Evolutionary conservation across 257 asterid species (phyloP), one percentile per base, ranked within the genome.

Genomic region (Solanum habrochaites): DNA sequence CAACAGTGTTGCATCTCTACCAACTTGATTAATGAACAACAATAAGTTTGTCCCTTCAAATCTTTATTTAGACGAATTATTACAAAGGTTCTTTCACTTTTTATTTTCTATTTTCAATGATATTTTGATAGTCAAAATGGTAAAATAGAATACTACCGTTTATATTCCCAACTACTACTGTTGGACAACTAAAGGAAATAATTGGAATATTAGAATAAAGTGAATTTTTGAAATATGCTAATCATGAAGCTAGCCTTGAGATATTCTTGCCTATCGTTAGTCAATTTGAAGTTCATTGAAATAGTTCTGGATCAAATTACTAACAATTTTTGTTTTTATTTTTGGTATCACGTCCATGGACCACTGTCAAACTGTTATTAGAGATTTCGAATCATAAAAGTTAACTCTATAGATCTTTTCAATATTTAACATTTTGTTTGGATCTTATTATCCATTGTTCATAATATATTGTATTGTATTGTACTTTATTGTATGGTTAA

Each of bases 141-240:
- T 23, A 31, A 40, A 64, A 60, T 49, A 73, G 40, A 12, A 42
- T 82, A 49, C 8, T 72, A 8, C 6, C 6, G 25, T 56, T 29
- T 74, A 43, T 87, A 88, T 83, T 74, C 90, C 56, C 58, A 49
- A 67, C n/a, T 62, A 67, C n/a, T 62, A 62, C 62, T 84, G 32
- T 23, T 37, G n/a, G 47, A 10, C 23, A n/a, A 49, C 11, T 71
- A 67, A 75, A 16, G 58, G 42, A 42, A 81, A 23, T 58, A 47
- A 80, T 80, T 49, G 43, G 62, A 73, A 84, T 82, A 89, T 70
- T 83, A 27, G 91, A 89, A 91, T 88, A 89, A 88, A 86, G 70
- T n/a, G 39, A 29, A 45, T 60, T 78, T 66, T 45, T 52, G 85
- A 85, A 85, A 72, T 80, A 72, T 82, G 66, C 77, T 47, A 86